phyloP scores from a whole-genome alignment of 148 eudicot genomes.

The Diospyros kaki region DNA sequence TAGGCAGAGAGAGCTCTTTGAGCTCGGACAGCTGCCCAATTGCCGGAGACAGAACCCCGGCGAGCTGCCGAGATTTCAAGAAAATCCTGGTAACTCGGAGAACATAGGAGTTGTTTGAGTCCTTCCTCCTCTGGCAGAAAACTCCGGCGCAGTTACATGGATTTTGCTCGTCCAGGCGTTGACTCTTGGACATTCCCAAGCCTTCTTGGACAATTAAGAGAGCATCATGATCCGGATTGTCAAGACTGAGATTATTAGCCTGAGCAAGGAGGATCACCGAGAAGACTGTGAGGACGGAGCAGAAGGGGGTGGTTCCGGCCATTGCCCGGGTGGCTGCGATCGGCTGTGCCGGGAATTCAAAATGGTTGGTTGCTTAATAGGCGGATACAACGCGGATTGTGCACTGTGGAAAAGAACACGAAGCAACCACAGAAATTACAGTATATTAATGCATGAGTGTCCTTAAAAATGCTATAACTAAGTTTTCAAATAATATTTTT shows the following conservation, averaged over 20 bases:
- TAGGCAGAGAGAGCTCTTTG: constrained; percentile 54
- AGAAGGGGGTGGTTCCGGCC: constrained; percentile 32
- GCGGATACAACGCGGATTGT: neutral
- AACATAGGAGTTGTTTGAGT: constrained; percentile 30
- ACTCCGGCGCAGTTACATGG: constrained; percentile 57
- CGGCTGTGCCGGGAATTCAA: neutral
- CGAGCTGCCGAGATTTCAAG: constrained; percentile 41
- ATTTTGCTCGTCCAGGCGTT: constrained; percentile 24
- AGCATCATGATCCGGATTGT: constrained; percentile 47
- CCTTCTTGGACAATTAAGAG: constrained; percentile 40
- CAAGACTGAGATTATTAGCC: constrained; percentile 32
- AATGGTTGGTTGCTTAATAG: constrained; percentile 11
- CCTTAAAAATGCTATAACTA: too few relatives aligned
- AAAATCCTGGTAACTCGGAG: constrained; percentile 55
- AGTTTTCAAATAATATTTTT: too few relatives aligned
- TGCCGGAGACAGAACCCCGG: constrained; percentile 54
- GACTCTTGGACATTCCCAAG: constrained; percentile 33
- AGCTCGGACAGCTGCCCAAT: constrained; percentile 70
- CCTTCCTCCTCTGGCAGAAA: constrained; percentile 46
- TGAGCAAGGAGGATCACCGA: constrained; percentile 32
- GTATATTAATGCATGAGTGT: too few relatives aligned
- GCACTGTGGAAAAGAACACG: neutral
- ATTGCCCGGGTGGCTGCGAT: constrained; percentile 28
- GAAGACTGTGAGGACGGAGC: constrained; percentile 22
- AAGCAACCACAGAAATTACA: too few relatives aligned